Evolutionary conservation across 2,329 filamentous ascomycete genomes (phyloP).

Genomic region (Paramyrothecium roridum): DNA sequence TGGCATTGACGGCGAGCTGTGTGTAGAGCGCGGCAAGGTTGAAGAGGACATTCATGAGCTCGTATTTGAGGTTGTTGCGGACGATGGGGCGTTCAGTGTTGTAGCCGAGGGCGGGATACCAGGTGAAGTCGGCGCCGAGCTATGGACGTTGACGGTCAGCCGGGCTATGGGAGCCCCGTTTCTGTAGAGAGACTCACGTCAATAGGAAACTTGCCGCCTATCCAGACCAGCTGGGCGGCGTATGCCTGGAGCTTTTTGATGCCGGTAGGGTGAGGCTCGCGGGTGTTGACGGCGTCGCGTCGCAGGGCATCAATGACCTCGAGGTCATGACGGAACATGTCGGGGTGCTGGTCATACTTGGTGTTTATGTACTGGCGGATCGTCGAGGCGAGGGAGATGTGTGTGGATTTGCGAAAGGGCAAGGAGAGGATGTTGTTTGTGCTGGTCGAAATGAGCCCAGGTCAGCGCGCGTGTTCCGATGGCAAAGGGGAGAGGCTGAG

Average conservation of each 20-base stretch:
- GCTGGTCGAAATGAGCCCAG: constrained; percentile 9
- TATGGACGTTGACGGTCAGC: constrained; percentile 29
- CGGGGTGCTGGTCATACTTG: constrained; percentile 98
- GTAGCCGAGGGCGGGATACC: constrained; percentile 92
- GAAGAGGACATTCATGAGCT: constrained; percentile 88
- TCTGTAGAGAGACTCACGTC: constrained; percentile 56
- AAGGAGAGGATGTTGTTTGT: constrained; percentile 66
- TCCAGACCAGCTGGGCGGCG: constrained; percentile 88
- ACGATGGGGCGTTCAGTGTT: constrained; percentile 72
- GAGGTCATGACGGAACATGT: constrained; percentile 89
- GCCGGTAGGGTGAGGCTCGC: constrained; percentile 83
- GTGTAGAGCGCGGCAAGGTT: constrained; percentile 93
- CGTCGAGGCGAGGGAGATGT: constrained; percentile 73
- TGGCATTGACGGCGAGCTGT: constrained; percentile 79
- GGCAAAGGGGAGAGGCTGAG: not conserved
- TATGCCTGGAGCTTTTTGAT: constrained; percentile 87
- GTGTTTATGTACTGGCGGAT: constrained; percentile 94
- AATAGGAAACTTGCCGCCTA: constrained; percentile 92
- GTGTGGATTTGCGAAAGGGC: constrained; percentile 83
- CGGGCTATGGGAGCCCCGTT: not conserved
- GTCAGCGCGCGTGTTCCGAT: not conserved
- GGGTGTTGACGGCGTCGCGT: constrained; percentile 80
- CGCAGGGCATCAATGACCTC: constrained; percentile 81
- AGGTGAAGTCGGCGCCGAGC: constrained; percentile 93
- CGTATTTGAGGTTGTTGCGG: constrained; percentile 69